Evolutionary conservation across 2,329 filamentous ascomycete genomes (phyloP).

Genomic region (Aschersonia sp.): DNA sequence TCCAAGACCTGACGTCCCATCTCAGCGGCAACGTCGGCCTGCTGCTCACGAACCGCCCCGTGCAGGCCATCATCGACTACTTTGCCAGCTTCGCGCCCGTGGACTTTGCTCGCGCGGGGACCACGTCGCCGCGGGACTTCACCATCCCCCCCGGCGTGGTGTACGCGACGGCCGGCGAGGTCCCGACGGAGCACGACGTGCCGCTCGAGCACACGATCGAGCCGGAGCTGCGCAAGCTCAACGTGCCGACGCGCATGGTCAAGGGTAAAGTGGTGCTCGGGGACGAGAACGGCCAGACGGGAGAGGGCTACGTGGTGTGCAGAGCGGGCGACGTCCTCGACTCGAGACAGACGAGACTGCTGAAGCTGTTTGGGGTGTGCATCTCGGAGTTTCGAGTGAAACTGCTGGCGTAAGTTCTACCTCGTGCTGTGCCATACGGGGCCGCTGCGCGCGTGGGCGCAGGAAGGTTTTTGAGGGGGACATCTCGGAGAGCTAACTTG

Average conservation of each 20-base stretch:
- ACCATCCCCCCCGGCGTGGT: slow-evolving; percentile 72
- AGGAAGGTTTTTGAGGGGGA: not conserved
- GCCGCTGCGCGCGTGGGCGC: too few species aligned
- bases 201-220: slow-evolving; percentile 79
- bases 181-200: slow-evolving; percentile 68
- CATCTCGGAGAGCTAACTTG: not conserved
- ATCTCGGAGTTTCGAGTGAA: slow-evolving; percentile 81
- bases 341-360: slow-evolving; percentile 77
- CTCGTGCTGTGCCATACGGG: too few species aligned
- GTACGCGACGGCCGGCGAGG: slow-evolving; percentile 65
- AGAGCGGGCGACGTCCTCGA: slow-evolving; percentile 74
- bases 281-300: slow-evolving; percentile 32
- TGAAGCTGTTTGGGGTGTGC: slow-evolving; percentile 88
- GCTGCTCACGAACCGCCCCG: slow-evolving; percentile 71
- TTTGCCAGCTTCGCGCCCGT: slow-evolving; percentile 58
- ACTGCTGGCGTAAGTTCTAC: slow-evolving; percentile 49
- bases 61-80: slow-evolving; percentile 52
- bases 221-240: slow-evolving; percentile 76
- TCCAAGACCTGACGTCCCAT: slow-evolving; percentile 53
- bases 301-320: slow-evolving; percentile 60
- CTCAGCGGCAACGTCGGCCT: slow-evolving; percentile 76
- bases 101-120: slow-evolving; percentile 86
- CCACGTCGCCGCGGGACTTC: slow-evolving; percentile 58
- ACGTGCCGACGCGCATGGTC: slow-evolving; percentile 76
- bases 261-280: slow-evolving; percentile 74